Conservation (phyloP, 1,139 yeast species). For the Geotrichum fermentans region DNA sequence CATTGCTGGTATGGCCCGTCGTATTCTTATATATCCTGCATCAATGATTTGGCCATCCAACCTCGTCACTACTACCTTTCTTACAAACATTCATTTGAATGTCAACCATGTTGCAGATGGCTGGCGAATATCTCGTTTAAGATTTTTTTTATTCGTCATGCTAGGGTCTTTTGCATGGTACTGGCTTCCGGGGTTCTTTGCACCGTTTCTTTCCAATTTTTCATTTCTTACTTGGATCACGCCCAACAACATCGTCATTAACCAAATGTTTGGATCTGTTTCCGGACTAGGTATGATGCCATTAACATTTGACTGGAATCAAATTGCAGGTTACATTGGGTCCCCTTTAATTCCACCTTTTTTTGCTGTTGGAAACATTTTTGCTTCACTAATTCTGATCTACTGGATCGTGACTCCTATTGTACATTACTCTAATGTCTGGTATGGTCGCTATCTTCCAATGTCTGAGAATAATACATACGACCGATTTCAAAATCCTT, state of each 20-base stretch:
- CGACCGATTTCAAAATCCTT: slow-evolving; percentile 45
- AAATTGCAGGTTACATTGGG: slow-evolving; percentile 52
- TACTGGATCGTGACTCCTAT: slow-evolving; percentile 46
- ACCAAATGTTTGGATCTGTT: slow-evolving; percentile 57
- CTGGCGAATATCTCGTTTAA: slow-evolving; percentile 50
- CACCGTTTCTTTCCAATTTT: slow-evolving; percentile 49
- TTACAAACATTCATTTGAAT: slow-evolving; percentile 58
- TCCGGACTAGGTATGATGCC: slow-evolving; percentile 64
- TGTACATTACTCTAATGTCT: slow-evolving; percentile 49
- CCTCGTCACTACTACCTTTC: slow-evolving; percentile 44
- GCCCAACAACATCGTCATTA: slow-evolving; percentile 51
- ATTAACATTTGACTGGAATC: slow-evolving; percentile 55
- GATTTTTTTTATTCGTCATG: slow-evolving; percentile 44
- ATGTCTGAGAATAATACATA: slow-evolving; percentile 43
- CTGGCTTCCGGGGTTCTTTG: slow-evolving; percentile 55
- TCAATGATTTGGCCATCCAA: slow-evolving; percentile 63
- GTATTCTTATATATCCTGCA: slow-evolving; percentile 57
- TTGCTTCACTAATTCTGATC: slow-evolving; percentile 44
- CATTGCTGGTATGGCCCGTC: slow-evolving; percentile 55
- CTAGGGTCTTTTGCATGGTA: slow-evolving; percentile 46
- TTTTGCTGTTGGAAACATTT: slow-evolving; percentile 49
- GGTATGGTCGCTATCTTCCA: slow-evolving; percentile 52
- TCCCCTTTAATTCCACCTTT: slow-evolving; percentile 69
- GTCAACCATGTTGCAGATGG: slow-evolving; percentile 56
- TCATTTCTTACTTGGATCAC: slow-evolving; percentile 54